Conservation (phyloP, 306 rosid genomes). For the Prunus mume region DNA sequence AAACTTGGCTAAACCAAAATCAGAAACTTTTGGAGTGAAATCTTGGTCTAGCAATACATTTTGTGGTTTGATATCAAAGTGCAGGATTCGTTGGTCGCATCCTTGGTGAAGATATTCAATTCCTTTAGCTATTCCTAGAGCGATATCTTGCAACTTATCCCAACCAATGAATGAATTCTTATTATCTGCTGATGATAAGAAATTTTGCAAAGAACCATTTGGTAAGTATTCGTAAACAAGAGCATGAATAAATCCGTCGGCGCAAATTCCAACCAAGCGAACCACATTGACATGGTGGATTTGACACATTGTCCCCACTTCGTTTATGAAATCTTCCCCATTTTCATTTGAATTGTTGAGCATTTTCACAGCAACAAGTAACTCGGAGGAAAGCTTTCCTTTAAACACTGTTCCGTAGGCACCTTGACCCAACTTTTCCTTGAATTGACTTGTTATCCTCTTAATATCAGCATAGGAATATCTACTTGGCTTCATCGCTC, state of each 20-base stretch:
- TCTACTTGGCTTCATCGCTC: conserved; percentile 31
- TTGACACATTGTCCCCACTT: conserved; percentile 29
- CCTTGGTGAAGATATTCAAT: not conserved
- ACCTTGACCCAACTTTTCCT: conserved; percentile 34
- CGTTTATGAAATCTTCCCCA: conserved; percentile 2
- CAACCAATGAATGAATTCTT: conserved; percentile 25
- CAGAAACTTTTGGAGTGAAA: conserved; percentile 30
- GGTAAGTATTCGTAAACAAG: conserved; percentile 36
- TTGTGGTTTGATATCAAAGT: conserved; percentile 38
- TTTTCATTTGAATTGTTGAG: not conserved
- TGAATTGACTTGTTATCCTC: conserved; percentile 20
- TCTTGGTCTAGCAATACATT: conserved; percentile 29
- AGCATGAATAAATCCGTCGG: conserved; percentile 31
- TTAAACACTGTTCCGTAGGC: conserved; percentile 34
- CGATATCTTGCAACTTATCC: conserved; percentile 30
- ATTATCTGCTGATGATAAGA: conserved; percentile 17
- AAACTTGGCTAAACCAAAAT: conserved; percentile 38
- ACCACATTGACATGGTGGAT: conserved; percentile 40
- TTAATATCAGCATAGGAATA: conserved; percentile 25
- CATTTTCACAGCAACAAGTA: not conserved
- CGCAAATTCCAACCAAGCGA: not conserved
- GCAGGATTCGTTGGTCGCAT: conserved; percentile 29
- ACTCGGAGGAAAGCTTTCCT: conserved; percentile 18
- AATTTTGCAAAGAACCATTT: conserved; percentile 28
- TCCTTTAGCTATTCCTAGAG: conserved; percentile 14